Percentiles rank a stretch among this genome's conserved stretches.
These are phyloP conservation scores for Carex myosuroides DNA, from an alignment of 176 grass and related monocot genomes.

Conservation along the genomic window DNA sequence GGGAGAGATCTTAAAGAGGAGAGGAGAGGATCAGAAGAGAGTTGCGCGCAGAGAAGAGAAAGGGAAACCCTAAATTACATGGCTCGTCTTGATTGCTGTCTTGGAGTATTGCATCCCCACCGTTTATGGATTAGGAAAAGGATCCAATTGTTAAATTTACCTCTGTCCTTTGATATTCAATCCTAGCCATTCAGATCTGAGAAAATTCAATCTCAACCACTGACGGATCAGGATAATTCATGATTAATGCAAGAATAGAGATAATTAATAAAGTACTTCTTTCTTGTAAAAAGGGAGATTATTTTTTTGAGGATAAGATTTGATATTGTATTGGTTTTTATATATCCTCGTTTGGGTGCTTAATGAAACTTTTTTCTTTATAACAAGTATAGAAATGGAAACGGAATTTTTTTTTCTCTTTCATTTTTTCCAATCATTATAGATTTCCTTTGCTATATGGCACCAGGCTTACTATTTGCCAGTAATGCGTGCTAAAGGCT, in stretches of 20 bases:
- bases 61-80: not conserved
- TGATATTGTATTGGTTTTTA: not conserved
- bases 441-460: not conserved
- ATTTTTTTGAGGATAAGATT: not conserved
- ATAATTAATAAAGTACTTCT: not conserved
- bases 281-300: not conserved
- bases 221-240: not conserved
- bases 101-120: not conserved
- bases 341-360: not conserved
- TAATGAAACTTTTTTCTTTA: not conserved
- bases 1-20: not conserved
- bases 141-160: not conserved
- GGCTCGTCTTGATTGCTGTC: not conserved
- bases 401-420: not conserved
- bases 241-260: not conserved
- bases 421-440: not conserved
- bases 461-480: not conserved
- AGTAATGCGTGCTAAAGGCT: not conserved
- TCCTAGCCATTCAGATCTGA: not conserved
- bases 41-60: not conserved
- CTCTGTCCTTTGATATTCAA: not conserved
- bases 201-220: not conserved
- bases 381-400: not conserved
- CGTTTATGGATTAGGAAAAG: not conserved
- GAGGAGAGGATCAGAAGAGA: not conserved